These are phyloP conservation scores for Sporothrix variecibatus DNA, from an alignment of 2,329 filamentous ascomycete genomes.

Conservation along the genomic window DNA sequence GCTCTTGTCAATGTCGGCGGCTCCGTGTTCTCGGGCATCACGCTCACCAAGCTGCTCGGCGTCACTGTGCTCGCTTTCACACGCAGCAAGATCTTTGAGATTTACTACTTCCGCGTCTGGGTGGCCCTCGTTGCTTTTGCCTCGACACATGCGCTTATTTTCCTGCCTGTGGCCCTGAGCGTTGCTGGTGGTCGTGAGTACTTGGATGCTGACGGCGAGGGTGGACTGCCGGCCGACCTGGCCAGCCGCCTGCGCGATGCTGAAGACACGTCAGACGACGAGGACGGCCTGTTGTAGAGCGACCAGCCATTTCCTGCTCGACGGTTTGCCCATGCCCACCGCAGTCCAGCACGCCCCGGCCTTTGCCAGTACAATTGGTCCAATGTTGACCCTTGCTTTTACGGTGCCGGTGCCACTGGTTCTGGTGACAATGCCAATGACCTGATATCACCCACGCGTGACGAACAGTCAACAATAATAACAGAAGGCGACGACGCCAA, in stretches of 20 bases:
- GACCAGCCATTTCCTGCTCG: not conserved
- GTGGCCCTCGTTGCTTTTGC: constrained; percentile 87
- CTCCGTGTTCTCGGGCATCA: constrained; percentile 94
- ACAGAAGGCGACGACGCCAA: not conserved
- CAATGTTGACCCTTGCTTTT: too few relatives aligned
- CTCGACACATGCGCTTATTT: constrained; percentile 83
- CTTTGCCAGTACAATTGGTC: constrained; percentile 11
- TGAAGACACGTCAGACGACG: constrained; percentile 78
- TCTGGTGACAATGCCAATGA: not conserved
- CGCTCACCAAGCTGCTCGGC: constrained; percentile 89
- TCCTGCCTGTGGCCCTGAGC: constrained; percentile 86
- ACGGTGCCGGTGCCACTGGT: not conserved
- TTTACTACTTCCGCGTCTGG: constrained; percentile 99
- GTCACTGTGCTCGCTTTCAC: constrained; percentile 93
- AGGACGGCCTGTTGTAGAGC: constrained; percentile 42
- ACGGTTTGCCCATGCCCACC: not conserved
- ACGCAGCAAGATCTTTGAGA: constrained; percentile 96
- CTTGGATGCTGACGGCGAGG: constrained; percentile 81
- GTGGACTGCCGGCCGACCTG: constrained; percentile 86
- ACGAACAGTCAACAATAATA: not conserved
- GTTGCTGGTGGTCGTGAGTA: constrained; percentile 86
- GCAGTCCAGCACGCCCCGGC: not conserved
- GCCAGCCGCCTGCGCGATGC: constrained; percentile 57
- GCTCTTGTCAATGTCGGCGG: constrained; percentile 92
- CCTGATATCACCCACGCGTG: not conserved